Evolutionary conservation across 768 basidiomycete species (phyloP), one percentile per base, ranked within the genome.

Genomic region (Boletales sp.): DNA sequence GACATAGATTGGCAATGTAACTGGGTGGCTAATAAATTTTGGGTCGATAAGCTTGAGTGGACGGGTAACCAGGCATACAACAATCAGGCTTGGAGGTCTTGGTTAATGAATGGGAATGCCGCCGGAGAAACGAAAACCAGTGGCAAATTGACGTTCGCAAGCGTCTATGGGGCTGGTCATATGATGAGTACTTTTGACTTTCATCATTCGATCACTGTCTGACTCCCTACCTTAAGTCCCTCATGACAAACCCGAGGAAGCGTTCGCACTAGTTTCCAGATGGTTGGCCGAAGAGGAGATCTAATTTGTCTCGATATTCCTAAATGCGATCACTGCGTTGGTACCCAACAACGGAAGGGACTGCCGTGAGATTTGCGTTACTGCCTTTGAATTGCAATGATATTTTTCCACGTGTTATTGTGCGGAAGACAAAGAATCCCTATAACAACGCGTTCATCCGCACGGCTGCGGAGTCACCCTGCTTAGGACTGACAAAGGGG

Each of bases 181-280:
- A 34, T 34, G 34, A 34, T 34, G 36, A 58, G 72, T 63, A 33
- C 18, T 44, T 51, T 48, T 31, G 30, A 37, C 17, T 17, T 36
- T 39, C 57, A 51, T 54, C 34, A 44, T 55, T 45, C 48, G 34
- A 13, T 34, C 34, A 14, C 54, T 60, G 44, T 65, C 56, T 55
- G 50, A 59, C 25, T 39, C 41, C 59, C 49, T 40, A 53, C 63
- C 57, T 7, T 63, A 84, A 73, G 83, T 85, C 52, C 83, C 84
- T 15, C 33, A 34, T 72, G 84, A 85, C 62, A 85, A 83, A 59
- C 86, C 87, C 4, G 75, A 71, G 53, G 83, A 86, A 62, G 33
- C 82, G 10, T 66, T 82, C 40, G 70, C 74, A 40, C 81, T 89
- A 79, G 71, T 89, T 30, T 79, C 33, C 34, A 34, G 34, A 34